Conservation (phyloP, 495 filamentous ascomycete species). For the Podospora bellae-mahoneyi region DNA sequence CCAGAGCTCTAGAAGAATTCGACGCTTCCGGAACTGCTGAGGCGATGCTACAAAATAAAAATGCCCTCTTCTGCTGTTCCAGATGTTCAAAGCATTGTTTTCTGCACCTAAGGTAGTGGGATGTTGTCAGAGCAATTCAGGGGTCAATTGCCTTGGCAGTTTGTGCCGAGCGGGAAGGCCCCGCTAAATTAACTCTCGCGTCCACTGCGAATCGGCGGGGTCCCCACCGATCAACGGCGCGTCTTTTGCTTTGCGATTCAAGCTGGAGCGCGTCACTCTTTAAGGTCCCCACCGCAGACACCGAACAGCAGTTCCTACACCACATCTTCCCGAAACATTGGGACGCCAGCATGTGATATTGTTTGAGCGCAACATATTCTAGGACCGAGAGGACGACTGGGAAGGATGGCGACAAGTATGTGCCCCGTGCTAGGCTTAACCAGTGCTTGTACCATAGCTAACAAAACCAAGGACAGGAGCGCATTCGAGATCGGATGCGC, state of each 20-base stretch:
- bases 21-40: too few species aligned
- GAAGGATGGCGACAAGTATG: constrained; percentile 11
- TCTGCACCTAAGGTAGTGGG: not conserved
- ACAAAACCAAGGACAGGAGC: constrained; percentile 5
- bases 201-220: not conserved
- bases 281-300: constrained; percentile 1
- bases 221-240: constrained; percentile 2
- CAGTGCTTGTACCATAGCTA: not conserved
- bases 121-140: not conserved
- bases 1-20: too few species aligned
- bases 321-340: not conserved
- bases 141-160: not conserved
- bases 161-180: constrained; percentile 1
- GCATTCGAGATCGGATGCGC: constrained; percentile 12
- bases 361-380: not conserved
- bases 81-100: too few species aligned
- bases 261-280: constrained; percentile 5
- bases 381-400: not conserved
- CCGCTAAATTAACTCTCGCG: constrained; percentile 8
- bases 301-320: not conserved
- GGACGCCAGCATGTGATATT: not conserved
- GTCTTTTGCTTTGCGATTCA: constrained; percentile 7
- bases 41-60: too few species aligned
- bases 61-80: too few species aligned
- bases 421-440: not conserved